Base-by-base conservation (phyloP, 352 stramenopile species). In the Stramenopiles sp. region DNA sequence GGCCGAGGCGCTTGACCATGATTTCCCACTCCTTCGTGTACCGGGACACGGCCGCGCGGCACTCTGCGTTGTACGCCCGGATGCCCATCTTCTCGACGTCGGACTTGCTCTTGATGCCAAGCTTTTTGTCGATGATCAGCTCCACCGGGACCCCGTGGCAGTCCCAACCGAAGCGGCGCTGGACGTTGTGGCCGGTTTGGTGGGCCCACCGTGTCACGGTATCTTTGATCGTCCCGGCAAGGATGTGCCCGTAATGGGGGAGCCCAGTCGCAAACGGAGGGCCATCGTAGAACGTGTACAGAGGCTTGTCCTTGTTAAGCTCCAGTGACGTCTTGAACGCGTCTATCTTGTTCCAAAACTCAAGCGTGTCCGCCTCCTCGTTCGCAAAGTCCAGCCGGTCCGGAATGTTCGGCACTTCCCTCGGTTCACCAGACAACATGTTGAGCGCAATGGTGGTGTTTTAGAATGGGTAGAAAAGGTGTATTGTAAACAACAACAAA, bases 181-280 rank as follows among this genome's bases (percentile, higher is more conserved):
- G 86, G 0, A 99, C 95, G 80, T 96, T 89, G 82, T 98, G 92
- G 2, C 94, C 94, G 0, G 90, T 98, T 84, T 98, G 92, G 82
- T 95, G 92, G n/a, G 96, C 96, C 79, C 97, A 99, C 4, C 96
- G 90, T n/a, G 96, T 99, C 35, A 99, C 94, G 30, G 93, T 97
- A 83, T 99, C 96, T 83, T 99, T 99, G 83, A 99, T 99, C 49
- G 96, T 99, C 37, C 96, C 95, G 31, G 94, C 94, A 36, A 98
- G 82, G 78, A 98, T 95, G 84, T 98, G 93, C 48, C 96, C 96
- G 83, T 98, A 97, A 83, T 99, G 96, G 2, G 96, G 96, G 76
- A 98, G 82, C 34, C 89, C 71, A 34, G 95, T 99, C 33, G 96
- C 96, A 84, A 99, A 99, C 6, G 96, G 96, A 53, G 96, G 96